phyloP scores from a whole-genome alignment of 306 rosid genomes.

The Sicyos baderoa region DNA sequence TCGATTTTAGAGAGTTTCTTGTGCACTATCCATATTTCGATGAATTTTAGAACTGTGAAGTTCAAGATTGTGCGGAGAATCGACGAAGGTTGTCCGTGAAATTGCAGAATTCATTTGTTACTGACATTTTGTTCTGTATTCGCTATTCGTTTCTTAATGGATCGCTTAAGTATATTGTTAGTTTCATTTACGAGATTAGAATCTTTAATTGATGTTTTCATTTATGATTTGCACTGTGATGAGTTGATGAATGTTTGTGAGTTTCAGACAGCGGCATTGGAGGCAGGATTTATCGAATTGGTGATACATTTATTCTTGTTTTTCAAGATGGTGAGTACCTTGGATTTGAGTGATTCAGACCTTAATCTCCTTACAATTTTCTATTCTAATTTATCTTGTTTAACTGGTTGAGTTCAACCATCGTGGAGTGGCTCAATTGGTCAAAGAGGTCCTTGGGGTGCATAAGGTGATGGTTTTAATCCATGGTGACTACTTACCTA shows the following conservation, averaged over 20 bases:
- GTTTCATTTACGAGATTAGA: background rate
- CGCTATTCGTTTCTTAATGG: background rate
- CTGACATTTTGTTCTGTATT: background rate
- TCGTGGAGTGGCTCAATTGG: no score
- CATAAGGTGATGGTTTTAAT: no score
- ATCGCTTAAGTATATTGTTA: background rate
- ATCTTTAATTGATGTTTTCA: background rate
- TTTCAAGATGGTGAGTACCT: constrained; percentile 14
- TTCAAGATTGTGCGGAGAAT: background rate
- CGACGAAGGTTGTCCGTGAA: background rate
- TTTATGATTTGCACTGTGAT: background rate
- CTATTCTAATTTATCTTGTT: background rate
- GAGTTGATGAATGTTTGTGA: constrained; percentile 9
- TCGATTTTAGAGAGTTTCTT: background rate
- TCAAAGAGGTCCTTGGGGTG: no score
- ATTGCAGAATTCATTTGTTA: background rate
- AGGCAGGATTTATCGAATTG: constrained; percentile 3
- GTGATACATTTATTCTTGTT: constrained; percentile 2
- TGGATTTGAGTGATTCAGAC: background rate
- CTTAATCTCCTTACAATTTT: background rate
- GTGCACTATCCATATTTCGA: background rate
- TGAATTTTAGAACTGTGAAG: background rate
- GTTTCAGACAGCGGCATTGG: constrained; percentile 9
- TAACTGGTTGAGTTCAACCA: background rate
- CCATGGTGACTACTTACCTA: no score